phyloP scores from a whole-genome alignment of 495 filamentous ascomycete genomes.

The Aspergillus diversus region DNA sequence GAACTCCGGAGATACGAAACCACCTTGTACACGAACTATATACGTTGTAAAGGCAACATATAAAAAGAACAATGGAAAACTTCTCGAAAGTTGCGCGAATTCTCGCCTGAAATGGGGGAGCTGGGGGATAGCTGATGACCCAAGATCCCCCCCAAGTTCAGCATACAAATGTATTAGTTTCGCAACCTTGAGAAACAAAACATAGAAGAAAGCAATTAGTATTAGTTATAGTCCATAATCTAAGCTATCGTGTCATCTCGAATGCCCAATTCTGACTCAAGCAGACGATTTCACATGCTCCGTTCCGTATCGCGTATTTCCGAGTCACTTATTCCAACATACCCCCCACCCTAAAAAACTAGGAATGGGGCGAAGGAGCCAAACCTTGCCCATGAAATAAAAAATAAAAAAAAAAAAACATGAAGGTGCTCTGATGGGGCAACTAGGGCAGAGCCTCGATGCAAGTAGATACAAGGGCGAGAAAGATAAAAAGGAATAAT shows the following conservation, averaged over 20 bases:
- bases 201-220: constrained; percentile 21
- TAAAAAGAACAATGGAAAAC: too few species aligned
- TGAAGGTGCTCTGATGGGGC: constrained; percentile 4
- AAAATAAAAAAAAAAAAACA: constrained; percentile 17
- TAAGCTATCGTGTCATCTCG: constrained; percentile 24
- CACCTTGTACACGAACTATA: too few species aligned
- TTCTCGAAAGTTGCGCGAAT: too few species aligned
- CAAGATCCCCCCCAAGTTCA: too few species aligned
- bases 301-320: constrained; percentile 28
- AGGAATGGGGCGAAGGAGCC: not conserved
- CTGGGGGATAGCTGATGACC: too few species aligned
- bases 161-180: not conserved
- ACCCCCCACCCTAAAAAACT: not conserved
- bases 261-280: not conserved
- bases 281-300: constrained; percentile 18
- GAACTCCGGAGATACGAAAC: too few species aligned
- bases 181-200: not conserved
- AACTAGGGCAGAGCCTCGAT: constrained; percentile 17
- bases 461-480: constrained; percentile 25
- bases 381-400: constrained; percentile 4
- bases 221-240: constrained; percentile 31
- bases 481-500: constrained; percentile 15
- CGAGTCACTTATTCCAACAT: constrained; percentile 5
- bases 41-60: too few species aligned
- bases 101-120: too few species aligned